Evolutionary conservation across 1,284 basidiomycete genomes (phyloP).

Genomic region (Pascua guehoae): DNA sequence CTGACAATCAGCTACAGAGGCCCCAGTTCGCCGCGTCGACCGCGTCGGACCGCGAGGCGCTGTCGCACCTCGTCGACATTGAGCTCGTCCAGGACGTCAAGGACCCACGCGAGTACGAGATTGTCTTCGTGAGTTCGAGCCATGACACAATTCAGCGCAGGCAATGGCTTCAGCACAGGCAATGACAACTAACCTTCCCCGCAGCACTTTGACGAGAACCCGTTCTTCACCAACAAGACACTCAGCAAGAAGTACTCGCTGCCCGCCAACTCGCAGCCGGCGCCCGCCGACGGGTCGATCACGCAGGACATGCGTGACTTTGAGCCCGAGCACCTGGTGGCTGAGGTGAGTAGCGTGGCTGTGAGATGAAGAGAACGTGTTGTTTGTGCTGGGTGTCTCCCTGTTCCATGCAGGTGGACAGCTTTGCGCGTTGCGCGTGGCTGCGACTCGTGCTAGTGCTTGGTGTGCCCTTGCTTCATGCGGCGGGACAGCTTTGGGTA

Average conservation of each 20-base stretch:
- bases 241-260: slow-evolving; percentile 43
- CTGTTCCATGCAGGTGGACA: neutral
- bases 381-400: neutral
- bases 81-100: slow-evolving; percentile 43
- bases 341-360: slow-evolving; percentile 24
- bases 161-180: no score
- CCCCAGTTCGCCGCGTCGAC: slow-evolving; percentile 24
- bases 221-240: slow-evolving; percentile 45
- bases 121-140: slow-evolving; percentile 41
- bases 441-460: no score
- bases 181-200: neutral
- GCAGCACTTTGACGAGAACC: slow-evolving; percentile 48
- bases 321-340: slow-evolving; percentile 27
- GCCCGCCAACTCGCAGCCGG: slow-evolving; percentile 21
- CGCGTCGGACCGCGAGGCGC: slow-evolving; percentile 40
- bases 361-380: no score
- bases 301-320: slow-evolving; percentile 35
- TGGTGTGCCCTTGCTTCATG: no score
- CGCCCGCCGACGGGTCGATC: slow-evolving; percentile 34
- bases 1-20: neutral
- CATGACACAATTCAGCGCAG: neutral
- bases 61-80: slow-evolving; percentile 40
- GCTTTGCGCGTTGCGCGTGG: no score
- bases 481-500: no score
- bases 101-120: slow-evolving; percentile 45